Evolutionary conservation across 2,329 filamentous ascomycete genomes (phyloP).

Genomic region (Zymoseptoria passerinii): DNA sequence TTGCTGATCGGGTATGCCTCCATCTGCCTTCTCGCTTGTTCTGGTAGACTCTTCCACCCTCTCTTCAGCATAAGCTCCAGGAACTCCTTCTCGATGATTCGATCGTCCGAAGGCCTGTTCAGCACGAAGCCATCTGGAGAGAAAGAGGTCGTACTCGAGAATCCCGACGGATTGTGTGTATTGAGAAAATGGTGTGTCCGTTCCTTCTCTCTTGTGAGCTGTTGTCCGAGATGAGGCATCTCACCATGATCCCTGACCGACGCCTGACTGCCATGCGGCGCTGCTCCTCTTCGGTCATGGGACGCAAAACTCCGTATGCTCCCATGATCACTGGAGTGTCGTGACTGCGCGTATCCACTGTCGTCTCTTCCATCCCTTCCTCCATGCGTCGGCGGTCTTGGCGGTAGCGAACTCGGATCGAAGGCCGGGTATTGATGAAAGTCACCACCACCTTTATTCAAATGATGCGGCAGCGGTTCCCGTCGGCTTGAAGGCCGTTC

Average conservation of each 20-base stretch:
- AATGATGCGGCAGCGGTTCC: slow-evolving; percentile 72
- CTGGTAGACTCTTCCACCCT: slow-evolving; percentile 93
- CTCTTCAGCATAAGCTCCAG: slow-evolving; percentile 91
- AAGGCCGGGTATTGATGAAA: slow-evolving; percentile 78
- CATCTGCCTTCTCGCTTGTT: slow-evolving; percentile 93
- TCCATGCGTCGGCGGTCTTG: slow-evolving; percentile 23
- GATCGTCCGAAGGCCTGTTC: slow-evolving; percentile 68
- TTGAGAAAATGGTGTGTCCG: slow-evolving; percentile 32
- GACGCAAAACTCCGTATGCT: slow-evolving; percentile 58
- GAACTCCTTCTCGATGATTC: slow-evolving; percentile 83
- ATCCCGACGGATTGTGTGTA: slow-evolving; percentile 38
- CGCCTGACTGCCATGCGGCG: slow-evolving; percentile 39
- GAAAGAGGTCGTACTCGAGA: slow-evolving; percentile 43
- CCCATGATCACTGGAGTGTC: slow-evolving; percentile 45
- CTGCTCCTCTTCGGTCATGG: slow-evolving; percentile 40
- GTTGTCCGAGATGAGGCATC: slow-evolving; percentile 34
- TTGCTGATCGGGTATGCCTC: slow-evolving; percentile 86
- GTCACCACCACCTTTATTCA: slow-evolving; percentile 68
- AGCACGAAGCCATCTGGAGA: slow-evolving; percentile 52
- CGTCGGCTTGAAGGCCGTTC: slow-evolving; percentile 52
- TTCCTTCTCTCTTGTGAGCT: slow-evolving; percentile 32
- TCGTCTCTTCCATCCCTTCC: slow-evolving; percentile 20
- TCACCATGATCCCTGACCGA: slow-evolving; percentile 39
- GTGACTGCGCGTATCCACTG: slow-evolving; percentile 39
- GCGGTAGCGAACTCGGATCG: slow-evolving; percentile 45